Evolutionary conservation across 352 stramenopile species (phyloP).

Genomic region (Globisporangium abappressorium): DNA sequence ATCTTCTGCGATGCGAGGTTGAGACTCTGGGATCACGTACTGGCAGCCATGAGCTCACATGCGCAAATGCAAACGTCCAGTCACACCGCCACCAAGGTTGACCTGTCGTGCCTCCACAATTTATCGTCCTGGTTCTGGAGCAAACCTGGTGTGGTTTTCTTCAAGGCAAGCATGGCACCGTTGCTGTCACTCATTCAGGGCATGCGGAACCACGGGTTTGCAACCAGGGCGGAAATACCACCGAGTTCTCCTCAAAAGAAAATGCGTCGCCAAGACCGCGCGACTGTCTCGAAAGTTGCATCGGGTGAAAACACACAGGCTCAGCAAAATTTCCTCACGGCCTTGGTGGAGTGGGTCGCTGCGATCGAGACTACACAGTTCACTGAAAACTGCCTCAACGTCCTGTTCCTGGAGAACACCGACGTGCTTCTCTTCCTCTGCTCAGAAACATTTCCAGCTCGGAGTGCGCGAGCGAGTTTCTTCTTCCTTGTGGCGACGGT

Average conservation of each 20-base stretch:
- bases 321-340: slow-evolving; percentile 25
- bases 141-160: slow-evolving; percentile 22
- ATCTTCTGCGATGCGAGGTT: slow-evolving; percentile 22
- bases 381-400: slow-evolving; percentile 34
- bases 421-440: slow-evolving; percentile 27
- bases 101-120: slow-evolving; percentile 22
- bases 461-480: slow-evolving; percentile 18
- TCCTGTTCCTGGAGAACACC: slow-evolving; percentile 29
- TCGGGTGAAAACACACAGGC: not conserved
- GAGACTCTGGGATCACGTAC: slow-evolving; percentile 18
- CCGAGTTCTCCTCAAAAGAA: not conserved
- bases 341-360: slow-evolving; percentile 30
- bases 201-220: slow-evolving; percentile 20
- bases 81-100: not conserved
- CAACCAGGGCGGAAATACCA: not conserved
- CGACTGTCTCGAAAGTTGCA: not conserved
- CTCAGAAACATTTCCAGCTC: slow-evolving; percentile 16
- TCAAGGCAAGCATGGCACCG: slow-evolving; percentile 19
- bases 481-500: slow-evolving; percentile 27
- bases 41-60: slow-evolving; percentile 17
- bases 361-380: slow-evolving; percentile 25
- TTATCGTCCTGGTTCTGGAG: slow-evolving; percentile 35
- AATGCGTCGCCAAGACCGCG: not conserved
- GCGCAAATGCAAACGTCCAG: not conserved
- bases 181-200: slow-evolving; percentile 21